Evolutionary conservation across 257 asterid genomes (phyloP).

Genomic region (Verbascum thapsus): DNA sequence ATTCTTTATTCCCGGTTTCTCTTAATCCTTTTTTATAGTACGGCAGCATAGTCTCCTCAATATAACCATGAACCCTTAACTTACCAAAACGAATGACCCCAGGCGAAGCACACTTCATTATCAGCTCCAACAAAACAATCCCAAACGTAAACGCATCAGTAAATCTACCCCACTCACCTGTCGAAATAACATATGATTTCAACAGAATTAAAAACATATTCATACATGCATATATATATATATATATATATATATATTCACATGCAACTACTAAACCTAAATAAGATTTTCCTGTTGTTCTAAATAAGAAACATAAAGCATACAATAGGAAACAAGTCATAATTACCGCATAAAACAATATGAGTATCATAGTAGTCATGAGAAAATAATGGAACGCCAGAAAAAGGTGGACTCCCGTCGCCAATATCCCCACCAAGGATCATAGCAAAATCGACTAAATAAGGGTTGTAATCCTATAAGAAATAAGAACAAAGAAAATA

Average conservation of each 20-base stretch:
- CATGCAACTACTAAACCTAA: too few species aligned
- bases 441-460: constrained; percentile 8
- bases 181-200: background rate
- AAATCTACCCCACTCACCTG: background rate
- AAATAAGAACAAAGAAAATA: background rate
- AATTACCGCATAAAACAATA: background rate
- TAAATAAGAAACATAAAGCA: too few species aligned
- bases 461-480: background rate
- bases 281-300: too few species aligned
- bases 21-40: background rate
- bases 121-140: background rate
- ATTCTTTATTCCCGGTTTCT: background rate
- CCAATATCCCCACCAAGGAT: constrained; percentile 1
- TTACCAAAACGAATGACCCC: background rate
- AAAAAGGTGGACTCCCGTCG: background rate
- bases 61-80: background rate
- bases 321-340: background rate
- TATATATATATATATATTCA: too few species aligned
- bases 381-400: background rate
- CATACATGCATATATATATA: too few species aligned
- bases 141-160: background rate
- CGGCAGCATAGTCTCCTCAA: background rate
- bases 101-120: background rate
- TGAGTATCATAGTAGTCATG: background rate
- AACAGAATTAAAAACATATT: background rate